Evolutionary conservation across 1,139 yeast species (phyloP).

Genomic region (Yamadazyma siamensis): DNA sequence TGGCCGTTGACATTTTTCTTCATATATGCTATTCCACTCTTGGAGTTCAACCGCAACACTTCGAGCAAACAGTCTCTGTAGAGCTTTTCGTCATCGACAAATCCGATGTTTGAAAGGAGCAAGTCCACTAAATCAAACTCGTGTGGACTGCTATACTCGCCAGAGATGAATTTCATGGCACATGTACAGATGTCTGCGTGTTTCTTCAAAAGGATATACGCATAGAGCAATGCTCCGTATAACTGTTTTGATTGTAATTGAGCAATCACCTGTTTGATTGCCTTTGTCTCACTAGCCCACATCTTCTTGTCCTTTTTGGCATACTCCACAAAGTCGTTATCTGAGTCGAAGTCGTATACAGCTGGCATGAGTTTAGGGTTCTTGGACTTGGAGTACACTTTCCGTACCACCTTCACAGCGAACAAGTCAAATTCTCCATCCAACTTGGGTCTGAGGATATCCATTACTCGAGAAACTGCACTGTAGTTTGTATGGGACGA

Average conservation of each 20-base stretch:
- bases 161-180: conserved; percentile 10
- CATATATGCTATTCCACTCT: conserved; percentile 28
- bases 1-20: conserved; percentile 24
- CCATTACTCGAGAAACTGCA: conserved; percentile 7
- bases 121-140: conserved; percentile 11
- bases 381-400: conserved; percentile 6
- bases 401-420: conserved; percentile 8
- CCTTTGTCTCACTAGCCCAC: conserved; percentile 9
- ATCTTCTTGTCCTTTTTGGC: conserved; percentile 11
- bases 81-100: conserved; percentile 18
- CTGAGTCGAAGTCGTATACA: conserved; percentile 4
- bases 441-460: conserved; percentile 5
- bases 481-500: too few relatives aligned
- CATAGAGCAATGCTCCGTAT: conserved; percentile 10
- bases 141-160: conserved; percentile 5
- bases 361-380: not conserved
- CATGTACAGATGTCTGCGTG: conserved; percentile 15
- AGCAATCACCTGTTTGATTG: conserved; percentile 5
- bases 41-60: conserved; percentile 26
- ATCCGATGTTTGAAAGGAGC: conserved; percentile 14
- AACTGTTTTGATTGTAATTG: conserved; percentile 5
- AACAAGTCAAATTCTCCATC: conserved; percentile 7
- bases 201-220: conserved; percentile 10
- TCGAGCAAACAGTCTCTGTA: conserved; percentile 26
- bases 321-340: conserved; percentile 12